These are phyloP conservation scores for Mycena metata DNA, from an alignment of 768 basidiomycete species.

Conservation along the genomic window DNA sequence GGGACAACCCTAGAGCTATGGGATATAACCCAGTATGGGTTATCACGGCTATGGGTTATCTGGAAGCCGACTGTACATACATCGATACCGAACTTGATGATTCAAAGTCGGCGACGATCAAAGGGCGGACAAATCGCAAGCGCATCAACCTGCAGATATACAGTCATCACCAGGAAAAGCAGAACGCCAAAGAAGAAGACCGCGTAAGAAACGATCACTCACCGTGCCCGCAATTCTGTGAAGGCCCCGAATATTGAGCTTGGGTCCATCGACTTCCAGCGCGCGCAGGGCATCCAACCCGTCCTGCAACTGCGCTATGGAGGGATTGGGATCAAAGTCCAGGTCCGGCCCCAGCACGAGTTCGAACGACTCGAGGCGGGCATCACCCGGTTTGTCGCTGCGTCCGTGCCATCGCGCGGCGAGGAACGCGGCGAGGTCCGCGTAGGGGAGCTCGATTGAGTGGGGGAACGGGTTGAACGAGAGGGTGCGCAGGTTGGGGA, in stretches of 20 bases:
- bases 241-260: neutral
- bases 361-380: constrained; percentile 14
- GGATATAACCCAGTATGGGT: no score
- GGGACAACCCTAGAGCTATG: no score
- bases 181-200: no score
- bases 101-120: no score
- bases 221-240: constrained; percentile 1
- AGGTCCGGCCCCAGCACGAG: neutral
- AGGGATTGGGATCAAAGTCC: no score
- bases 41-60: no score
- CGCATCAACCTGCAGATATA: no score
- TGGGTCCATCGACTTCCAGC: neutral
- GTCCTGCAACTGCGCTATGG: no score
- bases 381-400: neutral
- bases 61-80: no score
- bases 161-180: no score
- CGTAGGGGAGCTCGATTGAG: constrained; percentile 7
- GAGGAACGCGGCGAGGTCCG: neutral
- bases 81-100: no score
- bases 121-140: no score
- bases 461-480: neutral
- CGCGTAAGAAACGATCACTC: neutral
- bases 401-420: neutral
- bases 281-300: neutral
- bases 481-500: constrained; percentile 6